Conservation (phyloP, 805 yeast genomes). For the Henningerozyma blattae region DNA sequence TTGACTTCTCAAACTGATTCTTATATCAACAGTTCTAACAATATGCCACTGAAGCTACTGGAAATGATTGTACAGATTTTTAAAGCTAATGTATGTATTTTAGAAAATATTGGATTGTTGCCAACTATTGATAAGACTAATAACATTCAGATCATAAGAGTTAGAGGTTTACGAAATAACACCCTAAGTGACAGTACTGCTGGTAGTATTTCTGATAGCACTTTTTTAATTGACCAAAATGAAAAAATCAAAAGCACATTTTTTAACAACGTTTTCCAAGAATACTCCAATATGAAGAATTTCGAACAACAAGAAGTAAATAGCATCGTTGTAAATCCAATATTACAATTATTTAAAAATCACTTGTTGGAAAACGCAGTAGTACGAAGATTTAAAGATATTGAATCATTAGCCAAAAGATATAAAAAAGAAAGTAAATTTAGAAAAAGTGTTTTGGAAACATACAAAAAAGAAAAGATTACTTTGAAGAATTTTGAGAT, state of each 20-base stretch:
- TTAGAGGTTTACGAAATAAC: conserved; percentile 62
- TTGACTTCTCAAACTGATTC: no score
- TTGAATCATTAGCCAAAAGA: conserved; percentile 79
- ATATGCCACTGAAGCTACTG: no score
- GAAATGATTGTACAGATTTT: conserved; percentile 21
- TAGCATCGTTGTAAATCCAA: conserved; percentile 5
- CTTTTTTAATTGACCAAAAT: conserved; percentile 26
- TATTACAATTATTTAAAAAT: conserved; percentile 18
- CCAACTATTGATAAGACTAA: conserved; percentile 22
- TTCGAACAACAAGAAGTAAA: conserved; percentile 7
- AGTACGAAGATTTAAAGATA: conserved; percentile 72
- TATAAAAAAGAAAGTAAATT: conserved; percentile 48
- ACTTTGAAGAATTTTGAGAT: conserved; percentile 53
- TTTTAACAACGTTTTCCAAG: conserved; percentile 4
- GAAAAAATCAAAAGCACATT: conserved; percentile 40
- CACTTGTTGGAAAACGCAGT: conserved; percentile 32
- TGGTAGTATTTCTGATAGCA: conserved; percentile 25
- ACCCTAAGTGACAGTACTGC: no score
- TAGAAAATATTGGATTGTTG: conserved; percentile 70
- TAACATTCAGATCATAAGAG: conserved; percentile 50
- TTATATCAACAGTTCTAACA: no score
- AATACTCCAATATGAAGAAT: conserved; percentile 3
- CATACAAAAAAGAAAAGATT: conserved; percentile 33
- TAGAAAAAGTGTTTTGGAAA: conserved; percentile 18
- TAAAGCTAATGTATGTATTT: conserved; percentile 39